Conservation (phyloP, 768 basidiomycete species). For the Mycena metata region DNA sequence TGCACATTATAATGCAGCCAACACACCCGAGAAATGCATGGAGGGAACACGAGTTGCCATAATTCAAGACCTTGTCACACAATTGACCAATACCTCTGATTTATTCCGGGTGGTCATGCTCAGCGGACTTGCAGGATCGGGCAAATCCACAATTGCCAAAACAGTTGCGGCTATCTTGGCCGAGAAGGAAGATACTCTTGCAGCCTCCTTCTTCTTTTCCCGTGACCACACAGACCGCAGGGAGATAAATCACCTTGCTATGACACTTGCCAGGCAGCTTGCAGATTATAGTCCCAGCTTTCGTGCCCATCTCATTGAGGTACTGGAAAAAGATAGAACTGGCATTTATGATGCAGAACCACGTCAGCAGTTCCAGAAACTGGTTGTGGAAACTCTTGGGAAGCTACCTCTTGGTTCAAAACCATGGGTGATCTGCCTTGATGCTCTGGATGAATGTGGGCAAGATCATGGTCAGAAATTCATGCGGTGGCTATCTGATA, state of each 20-base stretch:
- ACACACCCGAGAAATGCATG: no score
- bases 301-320: not conserved
- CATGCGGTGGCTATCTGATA: no score
- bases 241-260: not conserved
- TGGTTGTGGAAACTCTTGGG: slow-evolving; percentile 1
- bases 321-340: not conserved
- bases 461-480: no score
- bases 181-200: not conserved
- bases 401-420: not conserved
- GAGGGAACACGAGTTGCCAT: no score
- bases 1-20: no score
- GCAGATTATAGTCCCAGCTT: not conserved
- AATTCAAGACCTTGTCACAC: no score
- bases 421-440: no score
- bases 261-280: slow-evolving; percentile 1
- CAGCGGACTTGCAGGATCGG: not conserved
- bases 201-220: slow-evolving; percentile 10
- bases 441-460: no score
- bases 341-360: not conserved
- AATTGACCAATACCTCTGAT: no score
- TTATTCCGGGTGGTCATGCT: no score
- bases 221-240: not conserved
- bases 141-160: slow-evolving; percentile 1
- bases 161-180: not conserved
- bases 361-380: slow-evolving; percentile 2